Percentiles rank a stretch among this genome's conserved stretches.
Conservation (phyloP, 2,329 filamentous ascomycete genomes). For the Simplicillium sp. region DNA sequence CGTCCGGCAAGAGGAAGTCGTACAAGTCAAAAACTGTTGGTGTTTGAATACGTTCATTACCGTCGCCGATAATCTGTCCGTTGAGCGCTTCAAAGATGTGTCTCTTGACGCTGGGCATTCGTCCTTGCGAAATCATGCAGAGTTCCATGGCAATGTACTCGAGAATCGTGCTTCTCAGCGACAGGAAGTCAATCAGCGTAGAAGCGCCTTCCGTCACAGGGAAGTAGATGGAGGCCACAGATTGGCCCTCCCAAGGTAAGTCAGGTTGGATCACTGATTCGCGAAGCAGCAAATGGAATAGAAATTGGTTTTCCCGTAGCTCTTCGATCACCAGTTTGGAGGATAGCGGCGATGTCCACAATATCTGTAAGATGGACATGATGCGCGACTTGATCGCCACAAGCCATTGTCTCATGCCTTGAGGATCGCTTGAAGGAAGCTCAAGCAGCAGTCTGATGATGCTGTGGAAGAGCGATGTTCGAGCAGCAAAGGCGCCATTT, state of each 20-base stretch:
- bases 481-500: conserved; percentile 60
- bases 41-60: conserved; percentile 56
- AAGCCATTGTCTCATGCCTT: conserved; percentile 57
- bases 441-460: conserved; percentile 64
- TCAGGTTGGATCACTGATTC: conserved; percentile 62
- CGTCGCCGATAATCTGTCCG: conserved; percentile 60
- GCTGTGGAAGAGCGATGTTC: conserved; percentile 73
- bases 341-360: conserved; percentile 80
- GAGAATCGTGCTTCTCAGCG: conserved; percentile 65
- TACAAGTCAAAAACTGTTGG: conserved; percentile 84
- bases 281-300: conserved; percentile 66
- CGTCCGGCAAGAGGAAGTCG: conserved; percentile 63
- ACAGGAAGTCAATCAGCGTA: conserved; percentile 69
- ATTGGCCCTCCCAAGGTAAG: conserved; percentile 64
- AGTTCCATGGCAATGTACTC: conserved; percentile 84
- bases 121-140: conserved; percentile 61
- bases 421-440: conserved; percentile 55
- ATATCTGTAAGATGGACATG: conserved; percentile 64
- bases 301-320: conserved; percentile 67
- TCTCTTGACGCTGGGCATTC: conserved; percentile 60
- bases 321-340: conserved; percentile 66
- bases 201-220: conserved; percentile 57
- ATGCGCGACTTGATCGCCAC: conserved; percentile 58
- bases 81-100: conserved; percentile 65
- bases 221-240: conserved; percentile 54